Conservation (phyloP, 768 basidiomycete genomes). For the Lactarius deliciosus region DNA sequence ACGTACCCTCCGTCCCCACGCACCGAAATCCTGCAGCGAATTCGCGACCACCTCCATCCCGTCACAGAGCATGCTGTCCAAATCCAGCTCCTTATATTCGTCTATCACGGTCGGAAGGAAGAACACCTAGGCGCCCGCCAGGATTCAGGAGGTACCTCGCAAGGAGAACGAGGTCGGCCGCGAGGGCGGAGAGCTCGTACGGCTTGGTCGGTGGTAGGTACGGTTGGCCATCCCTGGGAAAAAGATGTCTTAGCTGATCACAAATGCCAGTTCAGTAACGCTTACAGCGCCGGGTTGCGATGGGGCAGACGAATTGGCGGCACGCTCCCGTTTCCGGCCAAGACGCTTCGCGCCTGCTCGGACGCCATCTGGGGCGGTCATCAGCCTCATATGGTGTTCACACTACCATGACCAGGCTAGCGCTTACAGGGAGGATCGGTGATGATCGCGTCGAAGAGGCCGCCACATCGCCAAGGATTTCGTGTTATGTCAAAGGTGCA, state of each 20-base stretch:
- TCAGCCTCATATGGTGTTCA: conserved; percentile 1
- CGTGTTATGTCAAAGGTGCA: conserved; percentile 92
- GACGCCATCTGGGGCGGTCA: conserved; percentile 70
- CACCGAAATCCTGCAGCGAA: conserved; percentile 90
- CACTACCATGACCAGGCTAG: not conserved
- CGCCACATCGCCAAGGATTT: conserved; percentile 87
- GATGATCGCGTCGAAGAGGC: conserved; percentile 89
- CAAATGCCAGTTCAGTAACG: conserved; percentile 12
- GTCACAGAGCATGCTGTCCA: conserved; percentile 71
- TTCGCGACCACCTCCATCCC: conserved; percentile 90
- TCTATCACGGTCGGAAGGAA: conserved; percentile 93
- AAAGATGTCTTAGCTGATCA: conserved; percentile 8
- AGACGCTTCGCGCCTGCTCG: conserved; percentile 83
- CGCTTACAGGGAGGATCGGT: conserved; percentile 91
- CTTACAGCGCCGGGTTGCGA: conserved; percentile 44
- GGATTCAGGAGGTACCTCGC: conserved; percentile 84
- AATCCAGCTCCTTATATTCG: conserved; percentile 85
- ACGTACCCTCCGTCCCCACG: conserved; percentile 89
- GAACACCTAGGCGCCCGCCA: conserved; percentile 88
- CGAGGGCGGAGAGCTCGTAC: conserved; percentile 86
- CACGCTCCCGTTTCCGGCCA: conserved; percentile 58
- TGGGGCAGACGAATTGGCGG: conserved; percentile 32
- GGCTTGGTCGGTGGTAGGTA: conserved; percentile 91
- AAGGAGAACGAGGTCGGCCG: conserved; percentile 74
- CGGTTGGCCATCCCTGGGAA: conserved; percentile 55